phyloP scores from a whole-genome alignment of 352 stramenopile genomes.

The Globisporangium spinosum region DNA sequence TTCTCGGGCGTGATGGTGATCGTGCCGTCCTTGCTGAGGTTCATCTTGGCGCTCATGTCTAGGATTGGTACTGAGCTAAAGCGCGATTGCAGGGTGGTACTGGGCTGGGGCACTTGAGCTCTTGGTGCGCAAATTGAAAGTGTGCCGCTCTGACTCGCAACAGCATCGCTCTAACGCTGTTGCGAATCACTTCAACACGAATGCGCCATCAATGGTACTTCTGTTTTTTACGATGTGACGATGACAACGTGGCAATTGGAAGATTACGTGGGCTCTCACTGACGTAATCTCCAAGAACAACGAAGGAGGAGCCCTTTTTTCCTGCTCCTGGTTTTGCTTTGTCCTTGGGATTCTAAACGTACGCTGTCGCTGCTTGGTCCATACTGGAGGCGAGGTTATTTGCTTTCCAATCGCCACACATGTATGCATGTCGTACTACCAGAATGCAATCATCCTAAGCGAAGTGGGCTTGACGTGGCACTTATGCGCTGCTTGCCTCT shows the following conservation, averaged over 20 bases:
- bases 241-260: background rate
- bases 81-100: background rate
- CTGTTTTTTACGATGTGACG: background rate
- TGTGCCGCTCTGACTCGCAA: background rate
- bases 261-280: background rate
- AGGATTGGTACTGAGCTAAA: background rate
- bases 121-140: background rate
- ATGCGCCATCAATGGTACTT: background rate
- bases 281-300: background rate
- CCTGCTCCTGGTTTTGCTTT: background rate
- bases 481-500: background rate
- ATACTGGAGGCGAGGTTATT: background rate
- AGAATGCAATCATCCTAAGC: background rate
- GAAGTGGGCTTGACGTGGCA: background rate
- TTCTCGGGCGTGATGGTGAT: constrained; percentile 27
- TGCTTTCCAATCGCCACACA: background rate
- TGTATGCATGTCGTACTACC: background rate
- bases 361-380: background rate
- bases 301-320: background rate
- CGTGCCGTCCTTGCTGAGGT: constrained; percentile 20
- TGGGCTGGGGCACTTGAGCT: background rate
- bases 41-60: constrained; percentile 16
- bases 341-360: background rate
- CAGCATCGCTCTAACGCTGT: too few relatives aligned
- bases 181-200: background rate